Evolutionary conservation across 306 rosid genomes (phyloP), one percentile per base, ranked within the genome.

Genomic region (Quercus agrifolia): DNA sequence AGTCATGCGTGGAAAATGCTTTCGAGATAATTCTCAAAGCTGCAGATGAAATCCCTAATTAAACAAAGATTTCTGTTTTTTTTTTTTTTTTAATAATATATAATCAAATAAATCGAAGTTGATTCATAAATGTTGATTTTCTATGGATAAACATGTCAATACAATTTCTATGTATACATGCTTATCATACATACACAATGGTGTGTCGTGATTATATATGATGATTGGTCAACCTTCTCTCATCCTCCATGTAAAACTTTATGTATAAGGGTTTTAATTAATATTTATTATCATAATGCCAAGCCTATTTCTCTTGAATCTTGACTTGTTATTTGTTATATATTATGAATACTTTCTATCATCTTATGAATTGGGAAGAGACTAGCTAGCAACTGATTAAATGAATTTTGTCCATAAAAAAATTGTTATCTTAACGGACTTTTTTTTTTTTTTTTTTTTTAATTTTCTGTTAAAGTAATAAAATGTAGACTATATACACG

Each of bases 1-100:
- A 35, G 9, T 35, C 41, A 35, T 35, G 41, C 41, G 0, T 35
- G 41, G 41, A 35, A 6, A 35, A 35, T 35, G 41, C 41, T 2
- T 35, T 35, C 41, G 41, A 35, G 9, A 6, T 35, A 35, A 35
- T 35, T 6, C 41, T 35, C 41, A 58, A 82, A 70, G 86, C 87
- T 56, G 76, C 88, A 52, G 57, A 74, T 51, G 38, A 81, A 18
- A 23, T 70, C 33, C 77, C 28, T 17, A 15, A 7, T 46, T 46
- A 20, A 20, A 54, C 5, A 25, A 44, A 7, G 2, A 1, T 21
- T 20, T n/a, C 57, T 1, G 57, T 23, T n/a, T 21, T 21, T 21
- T 21, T 55, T 7, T 51, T 46, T 20, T 55, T 17, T 51, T 46
- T 6, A 18, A 18, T 55, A 18, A 55, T 56, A 35, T 11, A 49